A percentile compares a stretch with the other conserved stretches of the same genome.
Evolutionary conservation across 176 grass and related monocot species (phyloP).

Genomic region (Typha latifolia): DNA sequence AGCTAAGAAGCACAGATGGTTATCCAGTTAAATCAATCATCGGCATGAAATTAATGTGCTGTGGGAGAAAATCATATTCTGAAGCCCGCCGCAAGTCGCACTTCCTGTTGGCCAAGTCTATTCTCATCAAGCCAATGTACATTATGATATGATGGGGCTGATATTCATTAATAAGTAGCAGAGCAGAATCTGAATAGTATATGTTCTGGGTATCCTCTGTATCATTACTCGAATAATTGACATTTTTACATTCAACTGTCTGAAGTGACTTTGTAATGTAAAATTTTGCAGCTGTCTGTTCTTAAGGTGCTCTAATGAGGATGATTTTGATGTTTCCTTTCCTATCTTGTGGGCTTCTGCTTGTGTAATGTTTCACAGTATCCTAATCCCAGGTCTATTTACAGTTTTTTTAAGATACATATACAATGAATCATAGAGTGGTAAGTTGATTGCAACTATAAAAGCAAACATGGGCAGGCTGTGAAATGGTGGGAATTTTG

Average conservation of each 20-base stretch:
- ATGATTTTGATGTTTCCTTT: not conserved
- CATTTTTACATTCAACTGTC: not conserved
- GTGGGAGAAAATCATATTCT: not conserved
- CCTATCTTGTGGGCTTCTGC: no score
- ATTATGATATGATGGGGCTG: not conserved
- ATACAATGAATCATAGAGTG: no score
- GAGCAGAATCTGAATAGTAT: no score
- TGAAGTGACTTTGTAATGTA: not conserved
- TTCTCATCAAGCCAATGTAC: not conserved
- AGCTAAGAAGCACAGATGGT: not conserved
- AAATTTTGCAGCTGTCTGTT: not conserved
- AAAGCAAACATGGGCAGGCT: no score
- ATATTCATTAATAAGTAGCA: no score
- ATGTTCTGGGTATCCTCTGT: not conserved
- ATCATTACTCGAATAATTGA: not conserved
- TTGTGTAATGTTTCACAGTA: no score
- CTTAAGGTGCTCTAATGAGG: not conserved
- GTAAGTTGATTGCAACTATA: no score
- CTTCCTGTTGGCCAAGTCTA: not conserved
- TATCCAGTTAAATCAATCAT: not conserved
- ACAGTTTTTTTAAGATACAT: no score
- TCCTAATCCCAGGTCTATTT: no score
- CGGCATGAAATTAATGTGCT: not conserved
- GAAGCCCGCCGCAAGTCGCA: not conserved
- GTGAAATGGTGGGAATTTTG: no score